A percentile compares a stretch with the other conserved stretches of the same genome.
These are phyloP conservation scores for Trametes villosa DNA, from an alignment of 768 basidiomycete genomes.

Conservation along the genomic window DNA sequence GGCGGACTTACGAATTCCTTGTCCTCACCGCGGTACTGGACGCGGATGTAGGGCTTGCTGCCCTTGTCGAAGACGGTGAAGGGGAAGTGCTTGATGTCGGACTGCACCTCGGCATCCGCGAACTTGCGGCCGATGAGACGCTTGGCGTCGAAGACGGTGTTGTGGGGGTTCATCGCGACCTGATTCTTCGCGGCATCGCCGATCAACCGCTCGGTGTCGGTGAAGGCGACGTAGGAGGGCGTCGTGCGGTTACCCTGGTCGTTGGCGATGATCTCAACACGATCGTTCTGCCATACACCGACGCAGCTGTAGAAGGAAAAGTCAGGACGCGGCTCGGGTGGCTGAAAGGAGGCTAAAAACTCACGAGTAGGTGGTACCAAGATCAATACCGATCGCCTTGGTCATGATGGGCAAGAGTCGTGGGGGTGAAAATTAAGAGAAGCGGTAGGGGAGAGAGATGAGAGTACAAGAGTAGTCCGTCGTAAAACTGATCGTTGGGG, in stretches of 20 bases:
- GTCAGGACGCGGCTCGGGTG: slow-evolving; percentile 3
- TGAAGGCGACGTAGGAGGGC: slow-evolving; percentile 95
- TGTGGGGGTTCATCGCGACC: slow-evolving; percentile 97
- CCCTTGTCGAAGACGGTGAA: slow-evolving; percentile 87
- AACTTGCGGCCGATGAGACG: slow-evolving; percentile 96
- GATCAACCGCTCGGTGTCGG: slow-evolving; percentile 94
- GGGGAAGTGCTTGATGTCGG: slow-evolving; percentile 90
- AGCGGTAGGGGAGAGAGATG: slow-evolving; percentile 23
- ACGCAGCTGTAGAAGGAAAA: slow-evolving; percentile 70
- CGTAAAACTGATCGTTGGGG: slow-evolving; percentile 25
- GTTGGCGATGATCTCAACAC: slow-evolving; percentile 97
- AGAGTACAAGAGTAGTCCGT: slow-evolving; percentile 20
- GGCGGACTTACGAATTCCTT: slow-evolving; percentile 82
- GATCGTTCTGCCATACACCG: slow-evolving; percentile 99
- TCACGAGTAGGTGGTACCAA: slow-evolving; percentile 92
- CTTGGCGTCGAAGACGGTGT: slow-evolving; percentile 98
- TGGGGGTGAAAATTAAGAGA: slow-evolving; percentile 14
- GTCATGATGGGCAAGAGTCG: slow-evolving; percentile 25
- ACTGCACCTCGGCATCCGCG: slow-evolving; percentile 81
- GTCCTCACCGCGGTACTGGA: slow-evolving; percentile 90
- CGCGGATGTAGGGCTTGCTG: slow-evolving; percentile 87
- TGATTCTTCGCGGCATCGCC: slow-evolving; percentile 99
- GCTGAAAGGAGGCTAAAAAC: slow-evolving; percentile 33
- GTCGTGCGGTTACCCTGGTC: slow-evolving; percentile 96
- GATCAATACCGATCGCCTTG: slow-evolving; percentile 90